A percentile compares a stretch with the other conserved stretches of the same genome.
These are phyloP conservation scores for Neurospora cerealis DNA, from an alignment of 495 filamentous ascomycete genomes.

Conservation along the genomic window DNA sequence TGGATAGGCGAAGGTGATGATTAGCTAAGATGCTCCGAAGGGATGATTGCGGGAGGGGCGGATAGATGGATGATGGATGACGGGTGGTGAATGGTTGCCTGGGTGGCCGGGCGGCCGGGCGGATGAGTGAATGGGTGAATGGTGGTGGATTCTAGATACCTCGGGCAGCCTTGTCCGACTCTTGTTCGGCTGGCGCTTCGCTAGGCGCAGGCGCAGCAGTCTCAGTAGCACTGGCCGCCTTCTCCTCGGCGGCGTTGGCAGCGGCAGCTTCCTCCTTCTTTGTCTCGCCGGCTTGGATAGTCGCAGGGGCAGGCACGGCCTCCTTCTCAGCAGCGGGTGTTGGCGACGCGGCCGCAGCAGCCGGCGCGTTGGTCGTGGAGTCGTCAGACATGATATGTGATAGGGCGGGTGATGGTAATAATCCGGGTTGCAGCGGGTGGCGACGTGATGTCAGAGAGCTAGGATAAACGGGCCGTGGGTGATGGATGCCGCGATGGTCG, in stretches of 20 bases:
- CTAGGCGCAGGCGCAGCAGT: constrained; percentile 9
- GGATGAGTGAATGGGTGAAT: not conserved
- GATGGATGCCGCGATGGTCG: constrained; percentile 15
- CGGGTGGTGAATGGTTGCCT: not conserved
- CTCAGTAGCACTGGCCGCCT: not conserved
- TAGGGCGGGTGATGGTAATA: not conserved
- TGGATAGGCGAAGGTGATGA: not conserved
- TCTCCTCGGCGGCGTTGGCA: constrained; percentile 1
- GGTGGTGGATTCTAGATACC: constrained; percentile 8
- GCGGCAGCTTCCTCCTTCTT: constrained; percentile 10
- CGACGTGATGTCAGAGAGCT: constrained; percentile 19
- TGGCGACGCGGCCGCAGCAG: constrained; percentile 6
- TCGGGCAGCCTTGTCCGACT: constrained; percentile 12
- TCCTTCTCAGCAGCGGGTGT: constrained; percentile 7
- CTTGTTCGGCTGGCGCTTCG: constrained; percentile 3
- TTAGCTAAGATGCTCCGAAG: constrained; percentile 9
- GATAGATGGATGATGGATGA: not conserved
- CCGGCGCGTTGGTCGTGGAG: constrained; percentile 4
- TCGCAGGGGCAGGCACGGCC: constrained; percentile 9
- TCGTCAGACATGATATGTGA: constrained; percentile 15
- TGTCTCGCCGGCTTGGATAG: constrained; percentile 3
- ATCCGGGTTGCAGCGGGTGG: constrained; percentile 4
- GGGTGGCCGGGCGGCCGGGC: not conserved
- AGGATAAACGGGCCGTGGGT: not conserved
- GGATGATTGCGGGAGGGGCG: not conserved